phyloP scores from a whole-genome alignment of 441 rosid genomes.

The Cnidoscolus chayamansa region DNA sequence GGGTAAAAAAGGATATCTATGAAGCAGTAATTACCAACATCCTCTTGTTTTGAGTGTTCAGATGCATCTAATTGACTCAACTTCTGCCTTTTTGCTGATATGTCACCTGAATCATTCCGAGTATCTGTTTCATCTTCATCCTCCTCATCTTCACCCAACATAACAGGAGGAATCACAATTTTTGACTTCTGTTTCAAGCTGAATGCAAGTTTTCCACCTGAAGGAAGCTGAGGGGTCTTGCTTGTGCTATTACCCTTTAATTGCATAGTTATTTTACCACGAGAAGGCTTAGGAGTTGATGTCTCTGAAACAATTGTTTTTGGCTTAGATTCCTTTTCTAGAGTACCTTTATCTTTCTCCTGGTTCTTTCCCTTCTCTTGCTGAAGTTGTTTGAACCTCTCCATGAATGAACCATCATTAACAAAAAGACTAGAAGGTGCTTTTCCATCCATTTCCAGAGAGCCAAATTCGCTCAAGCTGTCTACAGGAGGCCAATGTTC shows the following conservation, averaged over 20 bases:
- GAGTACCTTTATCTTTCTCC: conserved; percentile 41
- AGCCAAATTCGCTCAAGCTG: conserved; percentile 31
- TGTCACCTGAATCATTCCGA: conserved; percentile 41
- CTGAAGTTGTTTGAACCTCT: conserved; percentile 93
- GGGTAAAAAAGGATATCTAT: conserved; percentile 22
- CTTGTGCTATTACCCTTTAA: conserved; percentile 44
- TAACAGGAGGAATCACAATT: conserved; percentile 77
- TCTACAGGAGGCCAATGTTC: conserved; percentile 43
- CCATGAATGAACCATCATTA: conserved; percentile 98
- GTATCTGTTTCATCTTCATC: conserved; percentile 62
- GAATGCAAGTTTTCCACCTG: conserved; percentile 88
- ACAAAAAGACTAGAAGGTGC: conserved; percentile 75
- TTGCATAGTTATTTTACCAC: conserved; percentile 40
- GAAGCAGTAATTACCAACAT: conserved; percentile 83
- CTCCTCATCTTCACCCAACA: conserved; percentile 81
- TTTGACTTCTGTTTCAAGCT: conserved; percentile 93
- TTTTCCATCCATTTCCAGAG: conserved; percentile 67
- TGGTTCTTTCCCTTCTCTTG: conserved; percentile 58
- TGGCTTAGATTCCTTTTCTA: conserved; percentile 63
- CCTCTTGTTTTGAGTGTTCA: conserved; percentile 45
- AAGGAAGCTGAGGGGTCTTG: conserved; percentile 36
- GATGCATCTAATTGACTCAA: conserved; percentile 46
- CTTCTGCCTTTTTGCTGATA: conserved; percentile 64
- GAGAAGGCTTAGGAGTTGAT: conserved; percentile 43
- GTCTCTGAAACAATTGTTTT: conserved; percentile 50